Base-by-base conservation (phyloP, 2,329 filamentous ascomycete species). In the Raffaelea arxii region DNA sequence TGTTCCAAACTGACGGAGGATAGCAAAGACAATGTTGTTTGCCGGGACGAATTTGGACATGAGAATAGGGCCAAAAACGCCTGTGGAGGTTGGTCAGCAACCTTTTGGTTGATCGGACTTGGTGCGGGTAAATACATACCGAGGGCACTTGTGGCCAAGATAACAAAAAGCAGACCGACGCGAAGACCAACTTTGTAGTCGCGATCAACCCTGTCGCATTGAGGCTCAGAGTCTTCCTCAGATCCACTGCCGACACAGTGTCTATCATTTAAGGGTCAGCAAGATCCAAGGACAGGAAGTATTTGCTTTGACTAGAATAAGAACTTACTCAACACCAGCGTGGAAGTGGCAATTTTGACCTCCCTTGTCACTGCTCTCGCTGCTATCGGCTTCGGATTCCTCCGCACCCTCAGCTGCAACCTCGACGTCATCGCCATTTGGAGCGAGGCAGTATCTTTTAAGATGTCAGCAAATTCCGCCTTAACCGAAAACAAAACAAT, bases 1-100 rank as follows among this genome's bases (percentile, higher is more conserved):
- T 0, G 82, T 86, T 3, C 83, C 83, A 53, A 86, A 86, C 54
- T 84, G 84, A 63, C 86, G 85, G 47, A 89, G 65, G 4, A 83
- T 59, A 4, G 78, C 75, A 55, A 86, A 79, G 11, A 77, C 55
- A 6, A 74, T 48, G 44, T 65, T 62, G 45, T 69, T 73, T 25
- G 68, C 61, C 4, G 75, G 72, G 41, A 81, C 71, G 46, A 81
- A 70, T 12, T 71, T 72, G 4, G 72, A 69, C 21, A 85, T 65
- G 19, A 86, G 55, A 39, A 89, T 80, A 0, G 85, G 85, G 0
- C 68, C 66, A 56, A 83, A 85, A 16, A 86, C 82, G 44, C 70
- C 41, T 43, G 19, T 12, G n/a, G 10, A n/a, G 10, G 21, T n/a
- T 25, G 3, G 12, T 7, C 9, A 21, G 23, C 4, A 19, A 16